Conservation (phyloP, 2,329 filamentous ascomycete species). For the Apiospora hydei region DNA sequence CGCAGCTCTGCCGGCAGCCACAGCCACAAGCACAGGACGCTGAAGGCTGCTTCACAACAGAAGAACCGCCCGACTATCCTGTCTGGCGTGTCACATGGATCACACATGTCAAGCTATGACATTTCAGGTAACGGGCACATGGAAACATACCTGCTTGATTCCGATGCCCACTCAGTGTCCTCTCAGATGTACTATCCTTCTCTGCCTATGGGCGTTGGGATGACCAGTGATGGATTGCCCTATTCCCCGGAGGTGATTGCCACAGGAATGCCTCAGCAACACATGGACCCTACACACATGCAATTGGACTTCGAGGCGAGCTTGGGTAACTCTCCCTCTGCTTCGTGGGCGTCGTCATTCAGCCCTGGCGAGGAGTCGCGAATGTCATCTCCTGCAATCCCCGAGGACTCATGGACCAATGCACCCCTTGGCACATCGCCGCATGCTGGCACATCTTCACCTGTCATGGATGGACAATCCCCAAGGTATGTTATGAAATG, state of each 20-base stretch:
- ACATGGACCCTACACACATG: conserved; percentile 65
- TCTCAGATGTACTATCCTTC: conserved; percentile 60
- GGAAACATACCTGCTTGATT: conserved; percentile 60
- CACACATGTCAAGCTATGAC: conserved; percentile 59
- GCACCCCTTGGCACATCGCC: conserved; percentile 50
- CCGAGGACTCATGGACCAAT: conserved; percentile 56
- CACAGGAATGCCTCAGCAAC: conserved; percentile 56
- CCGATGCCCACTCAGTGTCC: conserved; percentile 54
- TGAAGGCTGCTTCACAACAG: conserved; percentile 50
- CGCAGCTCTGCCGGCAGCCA: conserved; percentile 51
- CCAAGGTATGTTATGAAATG: conserved; percentile 58
- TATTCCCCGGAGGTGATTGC: conserved; percentile 52
- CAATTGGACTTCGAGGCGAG: conserved; percentile 60
- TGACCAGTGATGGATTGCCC: conserved; percentile 51
- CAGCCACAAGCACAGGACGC: conserved; percentile 53
- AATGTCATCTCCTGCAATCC: conserved; percentile 56
- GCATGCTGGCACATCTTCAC: conserved; percentile 57
- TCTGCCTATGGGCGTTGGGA: conserved; percentile 53
- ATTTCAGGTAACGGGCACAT: conserved; percentile 61
- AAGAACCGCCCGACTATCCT: conserved; percentile 54
- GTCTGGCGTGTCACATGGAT: conserved; percentile 55
- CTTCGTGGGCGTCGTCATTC: conserved; percentile 58
- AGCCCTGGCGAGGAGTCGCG: conserved; percentile 58
- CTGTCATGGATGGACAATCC: conserved; percentile 57
- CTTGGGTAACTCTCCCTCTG: conserved; percentile 58